Conservation (phyloP, 768 basidiomycete species). For the Leccinum longicurvipes region DNA sequence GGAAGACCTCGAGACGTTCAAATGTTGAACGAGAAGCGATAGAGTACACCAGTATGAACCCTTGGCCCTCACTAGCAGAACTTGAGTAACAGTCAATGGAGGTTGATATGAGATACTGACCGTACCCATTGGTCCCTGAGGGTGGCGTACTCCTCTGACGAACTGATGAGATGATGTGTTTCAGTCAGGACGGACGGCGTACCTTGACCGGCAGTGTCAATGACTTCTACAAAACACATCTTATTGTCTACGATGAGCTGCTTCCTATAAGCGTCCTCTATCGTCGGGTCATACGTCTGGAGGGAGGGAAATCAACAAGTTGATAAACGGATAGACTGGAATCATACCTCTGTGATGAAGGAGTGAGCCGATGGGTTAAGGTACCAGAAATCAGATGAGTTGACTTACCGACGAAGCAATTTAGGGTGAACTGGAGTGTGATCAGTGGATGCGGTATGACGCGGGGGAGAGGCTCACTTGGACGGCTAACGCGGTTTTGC, state of each 20-base stretch:
- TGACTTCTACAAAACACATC: conserved; percentile 95
- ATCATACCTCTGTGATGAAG: conserved; percentile 50
- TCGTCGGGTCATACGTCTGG: conserved; percentile 96
- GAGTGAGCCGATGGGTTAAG: conserved; percentile 13
- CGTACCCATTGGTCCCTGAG: conserved; percentile 97
- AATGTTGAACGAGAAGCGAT: conserved; percentile 93
- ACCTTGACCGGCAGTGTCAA: conserved; percentile 98
- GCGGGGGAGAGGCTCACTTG: conserved; percentile 56
- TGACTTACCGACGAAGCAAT: conserved; percentile 89
- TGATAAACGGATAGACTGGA: conserved; percentile 3
- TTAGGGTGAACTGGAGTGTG: conserved; percentile 81
- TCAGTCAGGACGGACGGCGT: conserved; percentile 24
- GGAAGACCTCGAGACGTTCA: conserved; percentile 84
- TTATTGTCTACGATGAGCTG: conserved; percentile 92
- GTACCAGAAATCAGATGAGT: conserved; percentile 2
- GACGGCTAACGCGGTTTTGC: conserved; percentile 94
- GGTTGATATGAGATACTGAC: conserved; percentile 44
- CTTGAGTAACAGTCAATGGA: conserved; percentile 8
- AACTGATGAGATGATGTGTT: conserved; percentile 17
- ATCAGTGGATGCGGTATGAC: conserved; percentile 7
- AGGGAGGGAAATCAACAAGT: conserved; percentile 6
- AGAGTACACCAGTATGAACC: conserved; percentile 96
- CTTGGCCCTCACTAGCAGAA: conserved; percentile 85
- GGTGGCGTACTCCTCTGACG: conserved; percentile 91
- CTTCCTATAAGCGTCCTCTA: conserved; percentile 97